Percentiles rank a stretch among this genome's conserved stretches.
These are phyloP conservation scores for Ogataea polymorpha DNA, from an alignment of 805 yeast species.

Conservation along the genomic window DNA sequence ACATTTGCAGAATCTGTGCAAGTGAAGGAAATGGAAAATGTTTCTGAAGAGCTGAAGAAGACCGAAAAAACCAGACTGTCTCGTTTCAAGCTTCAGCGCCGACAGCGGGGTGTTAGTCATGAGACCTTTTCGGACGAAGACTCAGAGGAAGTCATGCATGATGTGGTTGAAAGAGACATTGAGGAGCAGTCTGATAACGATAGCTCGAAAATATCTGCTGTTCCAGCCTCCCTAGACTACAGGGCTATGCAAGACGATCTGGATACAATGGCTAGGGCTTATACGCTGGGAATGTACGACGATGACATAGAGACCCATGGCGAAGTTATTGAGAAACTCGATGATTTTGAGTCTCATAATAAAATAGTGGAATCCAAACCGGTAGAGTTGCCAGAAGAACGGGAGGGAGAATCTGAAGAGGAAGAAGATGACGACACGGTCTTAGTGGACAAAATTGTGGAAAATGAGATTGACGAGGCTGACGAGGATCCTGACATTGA, in stretches of 20 bases:
- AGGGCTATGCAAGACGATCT: constrained; percentile 40
- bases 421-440: constrained; percentile 39
- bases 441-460: constrained; percentile 43
- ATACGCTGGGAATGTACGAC: constrained; percentile 56
- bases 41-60: constrained; percentile 44
- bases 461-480: constrained; percentile 35
- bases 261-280: constrained; percentile 61
- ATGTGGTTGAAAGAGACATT: constrained; percentile 11
- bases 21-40: constrained; percentile 58
- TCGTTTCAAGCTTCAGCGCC: constrained; percentile 20
- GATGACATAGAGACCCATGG: constrained; percentile 58
- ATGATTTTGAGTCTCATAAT: constrained; percentile 54
- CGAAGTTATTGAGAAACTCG: constrained; percentile 48
- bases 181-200: not conserved
- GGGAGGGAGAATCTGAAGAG: constrained; percentile 24
- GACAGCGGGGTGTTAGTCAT: constrained; percentile 21
- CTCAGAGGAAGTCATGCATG: constrained; percentile 17
- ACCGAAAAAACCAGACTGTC: constrained; percentile 19
- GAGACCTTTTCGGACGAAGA: constrained; percentile 6
- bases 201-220: not conserved
- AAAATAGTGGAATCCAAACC: constrained; percentile 41
- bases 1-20: constrained; percentile 51
- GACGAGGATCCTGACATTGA: constrained; percentile 29
- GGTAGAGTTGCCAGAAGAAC: constrained; percentile 10
- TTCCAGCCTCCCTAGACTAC: constrained; percentile 38